Percentiles rank a stretch among this genome's conserved stretches.
These are phyloP conservation scores for Chaetothyriales sp. DNA, from an alignment of 2,329 filamentous ascomycete genomes.

Conservation along the genomic window DNA sequence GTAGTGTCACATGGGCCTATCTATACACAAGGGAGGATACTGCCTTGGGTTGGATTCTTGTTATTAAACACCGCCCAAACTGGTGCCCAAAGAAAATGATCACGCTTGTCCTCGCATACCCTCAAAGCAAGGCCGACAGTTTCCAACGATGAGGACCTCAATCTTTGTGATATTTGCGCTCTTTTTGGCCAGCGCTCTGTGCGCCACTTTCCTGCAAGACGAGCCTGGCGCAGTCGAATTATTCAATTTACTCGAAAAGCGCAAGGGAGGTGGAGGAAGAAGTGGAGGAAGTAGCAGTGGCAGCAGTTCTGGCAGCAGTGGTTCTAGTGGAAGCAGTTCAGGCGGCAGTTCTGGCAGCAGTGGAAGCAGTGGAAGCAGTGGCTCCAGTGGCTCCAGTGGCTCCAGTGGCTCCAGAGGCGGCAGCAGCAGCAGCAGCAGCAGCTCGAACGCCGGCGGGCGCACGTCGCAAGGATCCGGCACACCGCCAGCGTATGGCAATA, in stretches of 20 bases:
- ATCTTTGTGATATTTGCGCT: neutral
- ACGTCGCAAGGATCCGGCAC: slow-evolving; percentile 26
- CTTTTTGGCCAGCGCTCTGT: neutral
- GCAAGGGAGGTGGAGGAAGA: slow-evolving; percentile 16
- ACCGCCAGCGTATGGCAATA: slow-evolving; percentile 33
- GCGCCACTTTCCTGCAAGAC: neutral
- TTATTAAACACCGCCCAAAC: no score
- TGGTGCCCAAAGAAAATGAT: no score
- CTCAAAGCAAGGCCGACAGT: no score
- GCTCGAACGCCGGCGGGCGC: slow-evolving; percentile 21
- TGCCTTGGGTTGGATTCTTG: no score
- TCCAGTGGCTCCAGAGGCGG: slow-evolving; percentile 5
- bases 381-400: slow-evolving; percentile 2
- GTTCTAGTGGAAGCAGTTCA: slow-evolving; percentile 5
- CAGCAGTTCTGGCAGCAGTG: no score
- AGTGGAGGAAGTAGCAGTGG: slow-evolving; percentile 5
- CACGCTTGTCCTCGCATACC: neutral
- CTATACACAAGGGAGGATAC: no score
- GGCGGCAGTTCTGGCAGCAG: no score
- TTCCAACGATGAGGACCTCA: neutral
- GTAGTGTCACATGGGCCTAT: no score
- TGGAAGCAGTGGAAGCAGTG: slow-evolving; percentile 2
- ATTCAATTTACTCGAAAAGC: slow-evolving; percentile 14
- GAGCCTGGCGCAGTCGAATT: slow-evolving; percentile 2
- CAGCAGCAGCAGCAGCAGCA: slow-evolving; percentile 5